These are phyloP conservation scores for Fusarium coicis DNA, from an alignment of 2,329 filamentous ascomycete species.

Conservation along the genomic window DNA sequence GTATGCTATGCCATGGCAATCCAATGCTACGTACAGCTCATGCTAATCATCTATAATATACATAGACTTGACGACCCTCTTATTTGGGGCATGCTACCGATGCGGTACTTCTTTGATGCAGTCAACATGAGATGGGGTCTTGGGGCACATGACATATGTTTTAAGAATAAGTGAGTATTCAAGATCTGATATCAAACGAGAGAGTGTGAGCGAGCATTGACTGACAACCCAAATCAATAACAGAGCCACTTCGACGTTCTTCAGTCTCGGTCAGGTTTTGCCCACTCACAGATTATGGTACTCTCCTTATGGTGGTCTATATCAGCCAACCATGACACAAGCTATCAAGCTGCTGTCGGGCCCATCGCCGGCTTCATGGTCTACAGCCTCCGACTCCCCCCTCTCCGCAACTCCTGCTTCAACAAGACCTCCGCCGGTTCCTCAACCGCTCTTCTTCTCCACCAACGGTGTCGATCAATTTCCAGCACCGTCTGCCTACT, in stretches of 20 bases:
- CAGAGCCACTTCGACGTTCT: conserved; percentile 80
- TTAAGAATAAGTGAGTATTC: conserved; percentile 77
- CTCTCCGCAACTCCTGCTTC: conserved; percentile 1
- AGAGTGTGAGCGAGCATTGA: background rate
- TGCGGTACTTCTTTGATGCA: conserved; percentile 76
- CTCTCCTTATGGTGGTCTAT: conserved; percentile 83
- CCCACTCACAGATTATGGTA: conserved; percentile 86
- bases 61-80: conserved; percentile 92
- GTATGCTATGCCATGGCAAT: conserved; percentile 48
- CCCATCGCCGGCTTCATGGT: conserved; percentile 40
- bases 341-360: conserved; percentile 84
- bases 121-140: conserved; percentile 87
- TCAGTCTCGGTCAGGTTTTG: conserved; percentile 87
- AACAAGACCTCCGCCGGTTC: conserved; percentile 19
- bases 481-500: conserved; percentile 76
- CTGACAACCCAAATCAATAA: background rate
- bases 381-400: conserved; percentile 27
- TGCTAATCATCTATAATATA: conserved; percentile 5
- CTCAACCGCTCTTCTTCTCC: conserved; percentile 62
- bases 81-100: conserved; percentile 89
- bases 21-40: background rate
- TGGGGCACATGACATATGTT: conserved; percentile 95
- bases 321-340: conserved; percentile 89
- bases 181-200: background rate
- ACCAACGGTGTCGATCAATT: conserved; percentile 75